A percentile compares a stretch with the other conserved stretches of the same genome.
Evolutionary conservation across 805 yeast genomes (phyloP).

Genomic region (Lipomyces yamanashiensis): DNA sequence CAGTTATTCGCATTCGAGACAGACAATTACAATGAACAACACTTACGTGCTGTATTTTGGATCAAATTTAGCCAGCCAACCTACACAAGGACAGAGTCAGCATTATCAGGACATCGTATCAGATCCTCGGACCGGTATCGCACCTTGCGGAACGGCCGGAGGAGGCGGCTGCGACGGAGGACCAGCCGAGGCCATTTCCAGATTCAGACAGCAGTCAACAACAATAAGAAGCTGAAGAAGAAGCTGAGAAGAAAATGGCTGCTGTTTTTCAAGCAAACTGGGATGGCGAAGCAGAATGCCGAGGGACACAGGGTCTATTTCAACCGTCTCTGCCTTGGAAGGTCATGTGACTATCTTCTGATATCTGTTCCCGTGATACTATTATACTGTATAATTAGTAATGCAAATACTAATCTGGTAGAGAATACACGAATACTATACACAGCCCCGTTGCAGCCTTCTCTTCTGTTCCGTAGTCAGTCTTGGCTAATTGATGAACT

Average conservation of each 20-base stretch:
- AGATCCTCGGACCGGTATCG: background rate
- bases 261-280: background rate
- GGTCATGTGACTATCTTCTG: too few relatives aligned
- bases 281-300: background rate
- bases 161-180: constrained; percentile 36
- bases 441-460: background rate
- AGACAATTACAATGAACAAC: background rate
- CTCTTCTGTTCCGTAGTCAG: background rate
- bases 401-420: background rate
- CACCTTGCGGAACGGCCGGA: constrained; percentile 34
- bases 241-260: background rate
- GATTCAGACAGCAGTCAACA: background rate
- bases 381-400: too few relatives aligned
- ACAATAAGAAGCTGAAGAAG: background rate
- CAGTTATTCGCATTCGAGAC: too few relatives aligned
- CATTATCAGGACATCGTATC: background rate
- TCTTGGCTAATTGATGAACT: background rate
- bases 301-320: too few relatives aligned
- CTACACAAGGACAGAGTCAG: constrained; percentile 15
- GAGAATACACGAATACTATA: background rate
- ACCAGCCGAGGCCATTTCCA: constrained; percentile 14
- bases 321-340: too few relatives aligned
- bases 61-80: constrained; percentile 41
- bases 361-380: too few relatives aligned
- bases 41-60: constrained; percentile 58